Conservation (phyloP, 106 monocot species). For the Dendrobium officinale region DNA sequence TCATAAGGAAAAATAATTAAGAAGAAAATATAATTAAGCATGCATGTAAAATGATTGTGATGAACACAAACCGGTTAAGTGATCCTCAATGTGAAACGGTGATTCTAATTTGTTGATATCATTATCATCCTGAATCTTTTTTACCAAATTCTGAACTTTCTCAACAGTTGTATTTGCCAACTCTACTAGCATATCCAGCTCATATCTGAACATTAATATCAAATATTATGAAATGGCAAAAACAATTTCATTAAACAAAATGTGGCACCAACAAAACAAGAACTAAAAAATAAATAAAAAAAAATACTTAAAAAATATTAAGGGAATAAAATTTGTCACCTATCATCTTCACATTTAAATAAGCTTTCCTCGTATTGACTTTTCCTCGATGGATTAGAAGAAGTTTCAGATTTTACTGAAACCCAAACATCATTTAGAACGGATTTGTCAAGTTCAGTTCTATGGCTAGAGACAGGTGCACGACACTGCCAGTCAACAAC, state of each 20-base stretch:
- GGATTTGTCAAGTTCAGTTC: conserved; percentile 39
- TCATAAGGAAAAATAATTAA: conserved; percentile 1
- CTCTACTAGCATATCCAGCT: conserved; percentile 80
- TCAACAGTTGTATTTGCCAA: conserved; percentile 53
- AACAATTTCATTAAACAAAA: background rate
- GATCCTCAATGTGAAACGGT: conserved; percentile 52
- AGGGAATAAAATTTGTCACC: conserved; percentile 15
- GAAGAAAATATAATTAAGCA: background rate
- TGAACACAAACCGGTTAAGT: conserved; percentile 52
- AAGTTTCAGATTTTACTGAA: conserved; percentile 46
- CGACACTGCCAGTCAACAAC: conserved; percentile 16
- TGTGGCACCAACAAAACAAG: background rate
- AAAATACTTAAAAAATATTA: background rate
- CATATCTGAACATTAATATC: conserved; percentile 36
- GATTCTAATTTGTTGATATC: conserved; percentile 36
- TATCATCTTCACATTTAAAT: conserved; percentile 59
- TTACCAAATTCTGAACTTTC: conserved; percentile 55
- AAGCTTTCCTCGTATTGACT: conserved; percentile 56
- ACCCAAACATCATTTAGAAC: conserved; percentile 51
- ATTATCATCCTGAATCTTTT: conserved; percentile 44
- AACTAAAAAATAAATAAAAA: background rate
- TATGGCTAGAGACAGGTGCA: conserved; percentile 30
- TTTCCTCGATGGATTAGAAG: conserved; percentile 45
- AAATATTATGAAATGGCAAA: too few species aligned
- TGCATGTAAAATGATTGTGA: background rate